A percentile compares a stretch with the other conserved stretches of the same genome.
Conservation (phyloP, 176 grass and related monocot species). For the Aegilops umbellulata region DNA sequence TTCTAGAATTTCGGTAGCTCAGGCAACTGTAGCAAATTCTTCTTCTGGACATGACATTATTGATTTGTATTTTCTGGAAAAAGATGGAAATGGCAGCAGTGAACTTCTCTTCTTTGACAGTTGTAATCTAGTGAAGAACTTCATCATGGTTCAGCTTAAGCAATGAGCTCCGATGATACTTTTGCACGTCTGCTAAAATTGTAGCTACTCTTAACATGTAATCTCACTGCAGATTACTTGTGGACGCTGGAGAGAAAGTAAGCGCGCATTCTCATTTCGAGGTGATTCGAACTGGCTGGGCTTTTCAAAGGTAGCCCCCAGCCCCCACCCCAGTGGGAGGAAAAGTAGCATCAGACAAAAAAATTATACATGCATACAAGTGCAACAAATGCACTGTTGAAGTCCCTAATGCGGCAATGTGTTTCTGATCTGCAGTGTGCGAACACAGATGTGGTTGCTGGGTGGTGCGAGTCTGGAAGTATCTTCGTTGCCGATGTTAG, state of each 20-base stretch:
- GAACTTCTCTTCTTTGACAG: constrained; percentile 2
- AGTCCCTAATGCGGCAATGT: background rate
- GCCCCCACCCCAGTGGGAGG: background rate
- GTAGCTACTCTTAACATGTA: no score
- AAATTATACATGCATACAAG: background rate
- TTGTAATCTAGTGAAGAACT: background rate
- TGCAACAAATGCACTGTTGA: background rate
- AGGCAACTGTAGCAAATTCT: background rate
- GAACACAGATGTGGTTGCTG: constrained; percentile 63
- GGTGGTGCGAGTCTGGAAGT: constrained; percentile 81
- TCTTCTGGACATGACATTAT: background rate
- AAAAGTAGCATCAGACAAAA: background rate
- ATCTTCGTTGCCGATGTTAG: constrained; percentile 76
- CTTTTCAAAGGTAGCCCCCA: constrained; percentile 66
- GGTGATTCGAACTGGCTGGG: constrained; percentile 91
- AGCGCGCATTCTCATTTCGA: constrained; percentile 72
- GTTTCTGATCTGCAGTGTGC: constrained; percentile 47
- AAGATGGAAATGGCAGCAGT: background rate
- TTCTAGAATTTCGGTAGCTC: constrained; percentile 1
- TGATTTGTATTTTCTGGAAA: constrained; percentile 3
- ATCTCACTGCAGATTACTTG: constrained; percentile 72
- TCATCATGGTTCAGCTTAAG: background rate
- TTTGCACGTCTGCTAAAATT: background rate
- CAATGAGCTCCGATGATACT: background rate
- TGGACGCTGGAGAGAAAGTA: constrained; percentile 65